These are phyloP conservation scores for Alternaria postmessia DNA, from an alignment of 2,329 filamentous ascomycete species.

Conservation along the genomic window DNA sequence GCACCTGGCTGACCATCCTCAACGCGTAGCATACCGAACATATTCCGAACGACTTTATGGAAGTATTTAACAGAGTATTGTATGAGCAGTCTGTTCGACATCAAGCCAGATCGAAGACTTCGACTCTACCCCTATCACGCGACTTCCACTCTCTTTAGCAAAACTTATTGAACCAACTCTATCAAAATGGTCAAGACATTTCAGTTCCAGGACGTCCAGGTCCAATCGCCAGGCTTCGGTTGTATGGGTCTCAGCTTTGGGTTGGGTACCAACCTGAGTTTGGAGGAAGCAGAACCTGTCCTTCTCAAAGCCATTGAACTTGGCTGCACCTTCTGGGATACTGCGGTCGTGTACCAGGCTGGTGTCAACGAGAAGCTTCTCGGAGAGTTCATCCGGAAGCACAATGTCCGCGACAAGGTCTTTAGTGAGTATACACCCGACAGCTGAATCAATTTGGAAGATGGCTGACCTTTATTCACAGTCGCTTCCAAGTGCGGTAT, in stretches of 20 bases:
- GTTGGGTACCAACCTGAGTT: slow-evolving; percentile 55
- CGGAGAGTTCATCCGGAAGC: slow-evolving; percentile 38
- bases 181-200: slow-evolving; percentile 30
- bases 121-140: neutral
- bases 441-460: neutral
- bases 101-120: neutral
- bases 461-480: neutral
- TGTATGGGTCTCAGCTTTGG: slow-evolving; percentile 61
- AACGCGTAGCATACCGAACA: neutral
- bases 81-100: neutral
- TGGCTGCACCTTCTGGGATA: slow-evolving; percentile 63
- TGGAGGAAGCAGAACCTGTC: slow-evolving; percentile 58
- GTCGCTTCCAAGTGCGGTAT: slow-evolving; percentile 40
- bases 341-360: slow-evolving; percentile 35
- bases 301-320: slow-evolving; percentile 58
- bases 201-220: slow-evolving; percentile 38
- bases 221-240: slow-evolving; percentile 63
- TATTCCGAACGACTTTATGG: neutral
- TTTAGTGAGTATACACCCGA: slow-evolving; percentile 19
- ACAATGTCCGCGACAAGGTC: slow-evolving; percentile 35
- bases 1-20: neutral
- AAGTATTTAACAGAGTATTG: neutral
- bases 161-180: too few relatives aligned
- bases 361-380: slow-evolving; percentile 41
- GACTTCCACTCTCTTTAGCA: neutral